Evolutionary conservation across 179 eudicot species (phyloP).

Genomic region (Silene coronaria): DNA sequence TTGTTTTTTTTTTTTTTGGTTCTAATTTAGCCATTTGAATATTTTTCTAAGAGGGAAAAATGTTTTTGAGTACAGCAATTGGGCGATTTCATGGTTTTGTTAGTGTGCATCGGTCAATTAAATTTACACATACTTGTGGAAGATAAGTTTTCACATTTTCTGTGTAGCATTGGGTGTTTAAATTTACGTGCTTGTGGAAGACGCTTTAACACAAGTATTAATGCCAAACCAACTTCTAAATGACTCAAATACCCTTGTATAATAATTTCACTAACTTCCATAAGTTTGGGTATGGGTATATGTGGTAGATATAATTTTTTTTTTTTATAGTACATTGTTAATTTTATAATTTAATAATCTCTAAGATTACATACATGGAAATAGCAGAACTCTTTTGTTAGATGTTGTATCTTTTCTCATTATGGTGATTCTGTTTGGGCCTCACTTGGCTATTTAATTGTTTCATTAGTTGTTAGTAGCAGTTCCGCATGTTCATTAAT

Average conservation of each 20-base stretch:
- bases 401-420: not conserved
- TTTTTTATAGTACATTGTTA: not conserved
- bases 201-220: not conserved
- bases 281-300: not conserved
- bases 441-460: not conserved
- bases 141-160: not conserved
- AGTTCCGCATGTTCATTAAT: not conserved
- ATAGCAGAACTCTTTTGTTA: not conserved
- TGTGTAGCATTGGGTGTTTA: not conserved
- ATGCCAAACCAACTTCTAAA: not conserved
- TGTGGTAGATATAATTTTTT: not conserved
- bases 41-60: not conserved
- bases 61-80: not conserved
- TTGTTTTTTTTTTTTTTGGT: not conserved
- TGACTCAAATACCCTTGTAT: not conserved
- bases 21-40: not conserved
- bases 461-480: not conserved
- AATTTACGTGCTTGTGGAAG: not conserved
- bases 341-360: not conserved
- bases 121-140: not conserved
- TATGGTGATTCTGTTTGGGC: not conserved
- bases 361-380: not conserved
- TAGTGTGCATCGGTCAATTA: not conserved
- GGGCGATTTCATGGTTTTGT: not conserved
- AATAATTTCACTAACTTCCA: not conserved